Evolutionary conservation across 2,329 filamentous ascomycete genomes (phyloP).

Genomic region (Exserohilum turcica): DNA sequence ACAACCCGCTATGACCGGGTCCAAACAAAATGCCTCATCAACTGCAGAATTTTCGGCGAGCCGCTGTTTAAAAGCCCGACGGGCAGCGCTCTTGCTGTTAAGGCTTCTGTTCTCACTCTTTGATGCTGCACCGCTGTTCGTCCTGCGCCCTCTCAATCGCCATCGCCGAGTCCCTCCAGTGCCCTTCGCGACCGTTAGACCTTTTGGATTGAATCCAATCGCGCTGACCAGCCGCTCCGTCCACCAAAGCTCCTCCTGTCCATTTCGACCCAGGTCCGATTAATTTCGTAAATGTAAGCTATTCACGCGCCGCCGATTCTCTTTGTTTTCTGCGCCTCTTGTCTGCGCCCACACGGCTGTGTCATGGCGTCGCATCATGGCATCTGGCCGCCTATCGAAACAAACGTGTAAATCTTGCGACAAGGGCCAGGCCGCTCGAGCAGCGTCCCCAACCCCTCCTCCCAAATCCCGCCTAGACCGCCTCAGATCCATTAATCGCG

Average conservation of each 20-base stretch:
- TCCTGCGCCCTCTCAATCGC: conserved; percentile 24
- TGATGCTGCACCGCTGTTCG: conserved; percentile 38
- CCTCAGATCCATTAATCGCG: neutral
- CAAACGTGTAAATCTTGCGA: conserved; percentile 14
- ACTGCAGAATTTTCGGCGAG: conserved; percentile 42
- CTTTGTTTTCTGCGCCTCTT: conserved; percentile 21
- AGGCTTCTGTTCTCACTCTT: conserved; percentile 22
- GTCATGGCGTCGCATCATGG: conserved; percentile 11
- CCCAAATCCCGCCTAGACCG: neutral
- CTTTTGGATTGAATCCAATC: conserved; percentile 28
- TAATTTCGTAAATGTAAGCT: conserved; percentile 43
- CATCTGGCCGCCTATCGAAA: conserved; percentile 12
- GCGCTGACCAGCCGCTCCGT: conserved; percentile 40
- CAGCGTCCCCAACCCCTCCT: neutral
- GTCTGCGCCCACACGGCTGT: neutral
- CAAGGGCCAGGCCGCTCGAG: conserved; percentile 21
- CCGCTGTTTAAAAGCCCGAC: conserved; percentile 39
- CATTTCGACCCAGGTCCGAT: conserved; percentile 23
- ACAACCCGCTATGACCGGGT: conserved; percentile 34
- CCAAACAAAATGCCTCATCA: conserved; percentile 47
- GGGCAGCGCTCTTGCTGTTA: conserved; percentile 23
- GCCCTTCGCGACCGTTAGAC: conserved; percentile 27
- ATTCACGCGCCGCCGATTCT: conserved; percentile 3
- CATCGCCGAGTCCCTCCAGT: conserved; percentile 29
- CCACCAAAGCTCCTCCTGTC: conserved; percentile 14